Percentiles rank a stretch among this genome's conserved stretches.
These are phyloP conservation scores for Cordyceps militaris DNA, from an alignment of 2,329 filamentous ascomycete species.

Conservation along the genomic window DNA sequence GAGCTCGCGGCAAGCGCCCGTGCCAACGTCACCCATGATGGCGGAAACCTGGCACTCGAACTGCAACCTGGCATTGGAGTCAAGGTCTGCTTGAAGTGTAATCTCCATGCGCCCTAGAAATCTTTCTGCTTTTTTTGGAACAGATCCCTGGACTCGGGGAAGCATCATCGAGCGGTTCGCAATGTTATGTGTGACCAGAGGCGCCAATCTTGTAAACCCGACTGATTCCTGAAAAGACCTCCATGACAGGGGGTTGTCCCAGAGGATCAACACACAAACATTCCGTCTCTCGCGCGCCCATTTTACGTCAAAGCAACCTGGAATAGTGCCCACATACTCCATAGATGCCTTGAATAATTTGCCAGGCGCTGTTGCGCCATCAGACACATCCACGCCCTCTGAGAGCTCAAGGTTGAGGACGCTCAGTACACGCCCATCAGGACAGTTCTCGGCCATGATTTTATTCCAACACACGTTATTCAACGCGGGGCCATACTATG, in stretches of 20 bases:
- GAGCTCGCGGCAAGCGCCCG: not conserved
- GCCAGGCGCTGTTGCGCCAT: not conserved
- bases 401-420: not conserved
- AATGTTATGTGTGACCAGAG: not conserved
- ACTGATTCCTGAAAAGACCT: not conserved
- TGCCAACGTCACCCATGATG: not conserved
- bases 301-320: not conserved
- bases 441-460: not conserved
- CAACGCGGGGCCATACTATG: not conserved
- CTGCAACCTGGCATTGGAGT: not conserved
- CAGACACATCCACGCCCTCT: not conserved
- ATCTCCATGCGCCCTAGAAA: not conserved
- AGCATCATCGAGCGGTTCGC: not conserved
- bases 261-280: not conserved
- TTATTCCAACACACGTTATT: not conserved
- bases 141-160: not conserved
- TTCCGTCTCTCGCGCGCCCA: not conserved
- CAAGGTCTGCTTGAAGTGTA: not conserved
- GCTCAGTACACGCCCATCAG: not conserved
- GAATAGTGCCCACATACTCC: not conserved
- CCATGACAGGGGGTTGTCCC: not conserved
- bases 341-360: not conserved
- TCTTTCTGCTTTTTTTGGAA: not conserved
- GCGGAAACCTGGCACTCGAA: not conserved
- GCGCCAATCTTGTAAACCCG: not conserved